phyloP scores from a whole-genome alignment of 2,329 filamentous ascomycete species.

The Hortaea werneckii region DNA sequence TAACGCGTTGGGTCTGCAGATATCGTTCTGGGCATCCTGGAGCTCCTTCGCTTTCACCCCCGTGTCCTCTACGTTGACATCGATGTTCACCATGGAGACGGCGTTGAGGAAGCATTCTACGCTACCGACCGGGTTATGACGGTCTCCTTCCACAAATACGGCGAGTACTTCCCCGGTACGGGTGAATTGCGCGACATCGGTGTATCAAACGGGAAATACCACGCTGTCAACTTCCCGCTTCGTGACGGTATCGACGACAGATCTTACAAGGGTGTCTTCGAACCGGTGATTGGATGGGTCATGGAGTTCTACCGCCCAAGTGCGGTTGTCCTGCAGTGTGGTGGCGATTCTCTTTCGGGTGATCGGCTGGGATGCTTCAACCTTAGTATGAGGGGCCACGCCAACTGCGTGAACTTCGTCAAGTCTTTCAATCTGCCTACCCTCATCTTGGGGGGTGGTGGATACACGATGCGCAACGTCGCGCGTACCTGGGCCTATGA shows the following conservation, averaged over 20 bases:
- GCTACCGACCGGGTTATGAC: slow-evolving; percentile 64
- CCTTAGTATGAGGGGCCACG: slow-evolving; percentile 59
- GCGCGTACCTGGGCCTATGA: slow-evolving; percentile 55
- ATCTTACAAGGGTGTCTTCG: slow-evolving; percentile 59
- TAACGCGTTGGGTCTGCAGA: slow-evolving; percentile 31
- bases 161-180: slow-evolving; percentile 62
- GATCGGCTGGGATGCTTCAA: slow-evolving; percentile 62
- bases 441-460: slow-evolving; percentile 56
- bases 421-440: slow-evolving; percentile 58
- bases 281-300: slow-evolving; percentile 56
- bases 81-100: slow-evolving; percentile 58
- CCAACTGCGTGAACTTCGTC: slow-evolving; percentile 59
- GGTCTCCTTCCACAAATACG: slow-evolving; percentile 62
- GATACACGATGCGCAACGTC: slow-evolving; percentile 60
- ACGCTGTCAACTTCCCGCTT: slow-evolving; percentile 59
- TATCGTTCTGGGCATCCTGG: slow-evolving; percentile 56
- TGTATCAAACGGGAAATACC: slow-evolving; percentile 56
- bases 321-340: slow-evolving; percentile 59
- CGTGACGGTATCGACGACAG: slow-evolving; percentile 59
- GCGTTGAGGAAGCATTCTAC: slow-evolving; percentile 63
- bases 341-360: slow-evolving; percentile 57
- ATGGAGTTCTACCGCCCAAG: slow-evolving; percentile 61
- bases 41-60: slow-evolving; percentile 53
- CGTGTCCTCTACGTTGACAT: slow-evolving; percentile 58
- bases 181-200: slow-evolving; percentile 60